Base-by-base conservation (phyloP, 768 basidiomycete species). In the Termitomyces bulborhizus region DNA sequence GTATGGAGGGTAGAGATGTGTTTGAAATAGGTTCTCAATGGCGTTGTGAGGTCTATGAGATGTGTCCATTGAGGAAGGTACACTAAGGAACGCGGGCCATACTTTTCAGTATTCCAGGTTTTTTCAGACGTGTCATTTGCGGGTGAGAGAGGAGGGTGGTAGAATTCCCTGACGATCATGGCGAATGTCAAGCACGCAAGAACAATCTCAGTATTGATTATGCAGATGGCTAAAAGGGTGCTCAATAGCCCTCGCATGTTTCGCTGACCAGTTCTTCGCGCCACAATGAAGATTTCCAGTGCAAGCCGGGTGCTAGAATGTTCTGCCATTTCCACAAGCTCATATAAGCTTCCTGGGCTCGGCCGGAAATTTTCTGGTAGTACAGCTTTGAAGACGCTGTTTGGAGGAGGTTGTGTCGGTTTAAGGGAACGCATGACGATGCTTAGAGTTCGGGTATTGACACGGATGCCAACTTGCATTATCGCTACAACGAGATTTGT, bases 151-250 rank as follows among this genome's bases (percentile, higher is more conserved):
- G 52, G 48, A 32, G 53, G 48, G 18, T 54, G 54, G 63, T 87
- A 80, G 73, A 78, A 86, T 31, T 89, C 85, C 59, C 85, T 81
- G 42, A 88, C 68, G 18, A 88, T 63, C 41, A 82, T 68, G 1
- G 78, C 85, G 54, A 91, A 88, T 5, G 90, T 69, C 27, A 91
- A 69, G 1, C 86, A 84, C 0, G 81, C 89, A n/a, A 88, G 74
- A 40, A 92, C 76, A 47, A 93, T 83, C 64, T 93, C 90, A 26
- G 88, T 88, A 48, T 92, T 88, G 39, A 90, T 65, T 18, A 93
- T 71, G 54, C 85, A 87, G 8, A 84, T 76, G 3, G 78, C 72
- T 59, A 91, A 74, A 47, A 90, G 68, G 1, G 74, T 73, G 50
- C 77, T 76, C 63, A 83, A 88, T 75, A 88, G 82, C 31, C 73